These are phyloP conservation scores for Telopea speciosissima DNA, from an alignment of 177 flowering plant species.

Conservation along the genomic window DNA sequence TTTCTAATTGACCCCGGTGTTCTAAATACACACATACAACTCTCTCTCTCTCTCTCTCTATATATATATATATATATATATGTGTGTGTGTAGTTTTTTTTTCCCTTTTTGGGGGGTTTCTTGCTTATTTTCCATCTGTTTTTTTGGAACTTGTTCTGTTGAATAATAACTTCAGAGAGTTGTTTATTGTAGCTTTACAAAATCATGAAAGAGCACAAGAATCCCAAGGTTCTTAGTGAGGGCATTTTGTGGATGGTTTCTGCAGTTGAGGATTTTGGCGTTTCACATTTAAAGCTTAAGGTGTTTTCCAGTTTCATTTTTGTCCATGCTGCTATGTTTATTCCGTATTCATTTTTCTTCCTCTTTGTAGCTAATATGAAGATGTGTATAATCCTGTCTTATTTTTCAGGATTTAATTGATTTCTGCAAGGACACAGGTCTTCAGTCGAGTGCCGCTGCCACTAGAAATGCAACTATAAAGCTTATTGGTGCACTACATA, in stretches of 20 bases:
- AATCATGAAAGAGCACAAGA: constrained; percentile 99
- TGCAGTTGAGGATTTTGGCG: constrained; percentile 92
- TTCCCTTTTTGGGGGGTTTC: not conserved
- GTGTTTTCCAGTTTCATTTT: constrained; percentile 27
- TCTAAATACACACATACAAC: not conserved
- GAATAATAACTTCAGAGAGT: not conserved
- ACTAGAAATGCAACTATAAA: constrained; percentile 95
- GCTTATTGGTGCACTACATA: constrained; percentile 81
- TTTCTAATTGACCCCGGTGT: not conserved
- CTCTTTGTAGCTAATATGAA: not conserved
- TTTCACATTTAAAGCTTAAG: constrained; percentile 83
- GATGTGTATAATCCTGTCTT: not conserved
- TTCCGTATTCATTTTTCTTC: not conserved
- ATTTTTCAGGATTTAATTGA: constrained; percentile 80
- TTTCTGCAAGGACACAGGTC: constrained; percentile 90
- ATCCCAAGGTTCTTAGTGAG: constrained; percentile 98
- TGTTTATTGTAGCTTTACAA: constrained; percentile 59
- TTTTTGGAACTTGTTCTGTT: not conserved
- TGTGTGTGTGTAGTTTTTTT: too few species aligned
- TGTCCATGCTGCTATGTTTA: not conserved
- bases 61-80: too few species aligned
- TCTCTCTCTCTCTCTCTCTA: too few species aligned
- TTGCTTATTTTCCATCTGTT: not conserved
- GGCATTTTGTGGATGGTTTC: constrained; percentile 95
- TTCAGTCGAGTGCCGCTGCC: constrained; percentile 97